Evolutionary conservation across 2,329 filamentous ascomycete species (phyloP).

Genomic region (Cladosporium sphaerospermum): DNA sequence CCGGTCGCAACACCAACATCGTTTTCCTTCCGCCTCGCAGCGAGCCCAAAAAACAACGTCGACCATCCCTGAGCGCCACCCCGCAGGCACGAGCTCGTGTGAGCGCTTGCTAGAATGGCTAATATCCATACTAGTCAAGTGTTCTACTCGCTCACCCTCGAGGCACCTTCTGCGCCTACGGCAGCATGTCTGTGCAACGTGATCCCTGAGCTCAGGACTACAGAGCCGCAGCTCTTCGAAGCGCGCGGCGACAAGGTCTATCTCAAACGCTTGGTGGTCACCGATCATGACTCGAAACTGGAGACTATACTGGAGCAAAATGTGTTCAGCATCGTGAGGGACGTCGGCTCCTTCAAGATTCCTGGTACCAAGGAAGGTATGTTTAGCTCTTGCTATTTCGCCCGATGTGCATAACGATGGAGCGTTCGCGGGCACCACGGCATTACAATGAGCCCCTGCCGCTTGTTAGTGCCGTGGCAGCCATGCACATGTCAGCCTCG

Average conservation of each 20-base stretch:
- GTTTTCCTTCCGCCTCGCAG: neutral
- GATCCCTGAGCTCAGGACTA: slow-evolving; percentile 62
- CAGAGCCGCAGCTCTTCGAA: slow-evolving; percentile 95
- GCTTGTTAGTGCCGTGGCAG: neutral
- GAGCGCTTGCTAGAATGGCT: slow-evolving; percentile 62
- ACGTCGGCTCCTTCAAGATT: slow-evolving; percentile 80
- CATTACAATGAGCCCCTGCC: neutral
- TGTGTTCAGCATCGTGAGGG: slow-evolving; percentile 90
- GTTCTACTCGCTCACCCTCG: slow-evolving; percentile 93
- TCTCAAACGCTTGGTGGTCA: slow-evolving; percentile 72
- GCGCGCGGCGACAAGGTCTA: slow-evolving; percentile 85
- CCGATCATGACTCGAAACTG: slow-evolving; percentile 68
- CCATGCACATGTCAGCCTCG: no score
- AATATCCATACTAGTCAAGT: slow-evolving; percentile 93
- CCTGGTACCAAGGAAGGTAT: slow-evolving; percentile 91
- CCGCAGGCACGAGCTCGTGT: slow-evolving; percentile 10
- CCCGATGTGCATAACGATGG: slow-evolving; percentile 42
- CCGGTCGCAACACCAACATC: neutral
- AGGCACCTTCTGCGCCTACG: slow-evolving; percentile 81
- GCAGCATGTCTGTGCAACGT: slow-evolving; percentile 94
- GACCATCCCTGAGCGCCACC: neutral
- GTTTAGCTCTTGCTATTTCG: slow-evolving; percentile 14
- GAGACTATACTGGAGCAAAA: slow-evolving; percentile 83
- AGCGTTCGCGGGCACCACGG: neutral
- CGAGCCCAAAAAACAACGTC: neutral